Conservation (phyloP, 2,329 filamentous ascomycete species). For the Colletotrichum sansevieriae region DNA sequence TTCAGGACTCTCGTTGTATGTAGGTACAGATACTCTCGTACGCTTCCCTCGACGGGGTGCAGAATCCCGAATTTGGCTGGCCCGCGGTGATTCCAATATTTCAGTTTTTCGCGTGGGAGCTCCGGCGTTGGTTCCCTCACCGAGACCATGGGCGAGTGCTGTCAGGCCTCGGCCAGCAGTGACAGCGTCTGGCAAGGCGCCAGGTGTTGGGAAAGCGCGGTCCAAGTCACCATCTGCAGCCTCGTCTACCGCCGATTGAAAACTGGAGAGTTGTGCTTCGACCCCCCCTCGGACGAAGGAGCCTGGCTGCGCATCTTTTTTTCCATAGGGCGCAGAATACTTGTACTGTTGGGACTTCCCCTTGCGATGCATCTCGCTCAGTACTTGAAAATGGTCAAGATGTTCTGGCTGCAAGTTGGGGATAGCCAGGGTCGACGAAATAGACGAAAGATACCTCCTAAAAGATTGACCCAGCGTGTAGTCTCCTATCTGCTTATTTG, state of each 20-base stretch:
- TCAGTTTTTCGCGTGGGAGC: slow-evolving; percentile 28
- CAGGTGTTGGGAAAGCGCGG: slow-evolving; percentile 1
- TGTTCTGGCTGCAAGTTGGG: slow-evolving; percentile 35
- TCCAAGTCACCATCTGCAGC: neutral
- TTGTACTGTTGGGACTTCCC: slow-evolving; percentile 40
- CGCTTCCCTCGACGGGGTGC: slow-evolving; percentile 19
- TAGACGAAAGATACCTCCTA: slow-evolving; percentile 51
- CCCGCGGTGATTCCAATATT: neutral
- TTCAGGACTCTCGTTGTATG: slow-evolving; percentile 5
- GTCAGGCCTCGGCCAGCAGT: slow-evolving; percentile 20
- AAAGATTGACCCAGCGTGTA: slow-evolving; percentile 49
- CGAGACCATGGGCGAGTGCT: slow-evolving; percentile 25
- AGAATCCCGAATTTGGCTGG: slow-evolving; percentile 1
- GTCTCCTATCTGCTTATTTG: slow-evolving; percentile 49
- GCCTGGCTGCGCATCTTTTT: neutral
- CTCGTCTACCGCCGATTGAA: too few relatives aligned
- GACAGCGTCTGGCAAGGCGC: slow-evolving; percentile 1
- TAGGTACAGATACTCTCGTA: neutral
- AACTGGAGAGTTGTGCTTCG: neutral
- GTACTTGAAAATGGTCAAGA: slow-evolving; percentile 39
- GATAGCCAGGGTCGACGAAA: slow-evolving; percentile 49
- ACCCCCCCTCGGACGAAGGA: neutral
- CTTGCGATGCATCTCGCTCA: slow-evolving; percentile 39
- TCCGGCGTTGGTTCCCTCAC: slow-evolving; percentile 21
- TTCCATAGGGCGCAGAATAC: slow-evolving; percentile 17